Base-by-base conservation (phyloP, 2,329 filamentous ascomycete species). In the Pyrenochaeta sp. region DNA sequence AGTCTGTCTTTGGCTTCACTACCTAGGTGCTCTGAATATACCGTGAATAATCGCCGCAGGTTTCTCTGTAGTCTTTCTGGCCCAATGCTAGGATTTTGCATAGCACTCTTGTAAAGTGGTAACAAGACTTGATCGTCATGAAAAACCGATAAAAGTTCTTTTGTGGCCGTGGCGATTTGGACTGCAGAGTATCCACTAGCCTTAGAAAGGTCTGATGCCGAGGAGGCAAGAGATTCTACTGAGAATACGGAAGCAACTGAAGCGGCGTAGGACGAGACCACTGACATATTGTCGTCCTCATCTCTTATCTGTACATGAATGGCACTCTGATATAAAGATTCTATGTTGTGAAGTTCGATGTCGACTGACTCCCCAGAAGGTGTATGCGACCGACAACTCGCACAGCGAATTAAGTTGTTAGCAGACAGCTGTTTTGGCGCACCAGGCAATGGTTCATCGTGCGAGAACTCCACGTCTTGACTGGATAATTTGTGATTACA, bases 91-190 rank as follows among this genome's bases (percentile, higher is more conserved):
- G 46, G 45, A 11, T 48, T 45, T 3, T 45, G 11, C 2, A 53
- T 29, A 14, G 43, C 47, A 10, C 7, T 39, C 11, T 41, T 33
- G 20, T 55, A 58, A 6, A 58, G 29, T 14, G 41, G 37, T 32
- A 46, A 17, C 6, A 58, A 36, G 3, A 27, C 18, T 15, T 17
- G 12, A 17, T 58, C 55, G 10, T 51, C 42, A 10, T 45, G 44
- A 7, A 58, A 37, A 6, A 55, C 36, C 4, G 45, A 40, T 4
- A 55, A 18, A 11, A 55, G 32, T 15, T 39, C 51, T 30, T 44
- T 46, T 3, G 55, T 49, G 12, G 55, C 51, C n/a, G 55, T 52
- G 11, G 47, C 44, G 2, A 58, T 51, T 17, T 58, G 50, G 3
- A 41, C 18, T 5, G 39, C 41, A 15, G 54, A 58, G 35, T 54